A percentile compares a stretch with the other conserved stretches of the same genome.
Evolutionary conservation across 2,329 filamentous ascomycete genomes (phyloP).

Genomic region (Falciphora oryzae): DNA sequence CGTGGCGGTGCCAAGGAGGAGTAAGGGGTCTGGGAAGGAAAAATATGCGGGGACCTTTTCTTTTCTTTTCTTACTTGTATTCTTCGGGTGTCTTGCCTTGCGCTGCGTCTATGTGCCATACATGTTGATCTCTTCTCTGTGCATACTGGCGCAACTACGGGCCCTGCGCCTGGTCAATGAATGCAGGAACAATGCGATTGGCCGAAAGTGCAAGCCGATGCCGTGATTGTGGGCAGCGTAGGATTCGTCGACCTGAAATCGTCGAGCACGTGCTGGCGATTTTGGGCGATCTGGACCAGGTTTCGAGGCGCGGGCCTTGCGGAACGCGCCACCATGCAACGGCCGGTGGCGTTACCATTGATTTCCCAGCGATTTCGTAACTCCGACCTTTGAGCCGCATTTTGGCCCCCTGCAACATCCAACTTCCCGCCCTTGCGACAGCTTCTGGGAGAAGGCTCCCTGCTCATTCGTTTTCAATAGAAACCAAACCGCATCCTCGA

Average conservation of each 20-base stretch:
- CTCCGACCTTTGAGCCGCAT: neutral
- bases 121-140: neutral
- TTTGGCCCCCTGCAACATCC: neutral
- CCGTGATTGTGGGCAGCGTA: neutral
- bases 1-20: slow-evolving; percentile 68
- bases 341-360: neutral
- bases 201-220: neutral
- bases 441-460: no score
- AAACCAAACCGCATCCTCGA: no score
- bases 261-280: no score
- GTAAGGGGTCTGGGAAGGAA: slow-evolving; percentile 33
- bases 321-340: neutral
- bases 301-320: neutral
- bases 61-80: neutral
- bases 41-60: neutral
- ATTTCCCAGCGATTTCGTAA: neutral
- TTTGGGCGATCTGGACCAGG: no score
- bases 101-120: neutral
- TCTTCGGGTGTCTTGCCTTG: neutral
- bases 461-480: no score
- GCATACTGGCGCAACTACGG: no score
- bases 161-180: neutral
- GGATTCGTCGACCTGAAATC: no score
- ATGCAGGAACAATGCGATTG: neutral
- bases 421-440: neutral